phyloP scores from a whole-genome alignment of 2,329 filamentous ascomycete species.

The Hypoxylon sp. region DNA sequence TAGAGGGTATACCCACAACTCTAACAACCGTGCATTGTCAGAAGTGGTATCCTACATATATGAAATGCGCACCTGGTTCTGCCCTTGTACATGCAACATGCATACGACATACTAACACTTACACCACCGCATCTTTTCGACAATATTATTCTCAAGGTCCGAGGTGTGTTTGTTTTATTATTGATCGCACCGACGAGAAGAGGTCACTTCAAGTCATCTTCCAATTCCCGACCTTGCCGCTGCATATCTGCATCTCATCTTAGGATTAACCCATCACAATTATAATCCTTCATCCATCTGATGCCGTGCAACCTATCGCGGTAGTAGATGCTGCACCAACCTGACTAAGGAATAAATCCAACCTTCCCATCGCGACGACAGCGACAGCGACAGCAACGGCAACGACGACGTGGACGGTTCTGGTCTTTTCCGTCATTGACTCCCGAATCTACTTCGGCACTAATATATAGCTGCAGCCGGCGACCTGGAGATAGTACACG shows the following conservation, averaged over 20 bases:
- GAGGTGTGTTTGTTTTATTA: constrained; percentile 11
- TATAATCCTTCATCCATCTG: constrained; percentile 30
- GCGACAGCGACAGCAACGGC: constrained; percentile 11
- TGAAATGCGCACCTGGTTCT: constrained; percentile 30
- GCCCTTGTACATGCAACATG: constrained; percentile 13
- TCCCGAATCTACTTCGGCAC: constrained; percentile 7
- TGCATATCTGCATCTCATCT: constrained; percentile 12
- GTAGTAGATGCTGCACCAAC: constrained; percentile 40
- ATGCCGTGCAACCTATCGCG: constrained; percentile 36
- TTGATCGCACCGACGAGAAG: constrained; percentile 10
- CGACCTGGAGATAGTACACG: constrained; percentile 5
- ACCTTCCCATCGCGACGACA: constrained; percentile 23
- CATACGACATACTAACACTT: constrained; percentile 12
- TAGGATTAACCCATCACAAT: constrained; percentile 31
- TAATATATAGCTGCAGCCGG: constrained; percentile 8
- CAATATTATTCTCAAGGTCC: background rate
- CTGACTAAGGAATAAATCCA: constrained; percentile 41
- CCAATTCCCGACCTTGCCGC: constrained; percentile 12
- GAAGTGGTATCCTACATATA: constrained; percentile 17
- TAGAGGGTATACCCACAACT: constrained; percentile 34
- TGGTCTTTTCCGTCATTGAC: constrained; percentile 17
- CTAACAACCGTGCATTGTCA: constrained; percentile 26
- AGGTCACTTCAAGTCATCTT: constrained; percentile 7
- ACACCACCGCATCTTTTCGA: constrained; percentile 11
- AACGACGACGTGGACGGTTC: background rate